Evolutionary conservation across 2,329 filamentous ascomycete genomes (phyloP), one percentile per base, ranked within the genome.

Genomic region (Exophiala xenobiotica): DNA sequence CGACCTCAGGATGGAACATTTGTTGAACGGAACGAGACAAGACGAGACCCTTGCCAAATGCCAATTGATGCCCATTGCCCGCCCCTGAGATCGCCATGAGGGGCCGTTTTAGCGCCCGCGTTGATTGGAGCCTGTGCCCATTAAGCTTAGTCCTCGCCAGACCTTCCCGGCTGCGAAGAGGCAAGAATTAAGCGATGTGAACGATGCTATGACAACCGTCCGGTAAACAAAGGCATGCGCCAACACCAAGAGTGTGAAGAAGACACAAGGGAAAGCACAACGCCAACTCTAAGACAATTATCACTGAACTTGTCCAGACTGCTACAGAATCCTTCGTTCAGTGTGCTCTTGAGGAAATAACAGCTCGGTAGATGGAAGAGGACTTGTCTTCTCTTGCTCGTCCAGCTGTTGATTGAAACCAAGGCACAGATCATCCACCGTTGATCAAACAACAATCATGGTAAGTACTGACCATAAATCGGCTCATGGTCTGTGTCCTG

Each of bases 371-470:
- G n/a, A n/a, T n/a, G n/a, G n/a, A n/a, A n/a, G n/a, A n/a, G n/a
- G n/a, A n/a, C 6, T 35, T 9, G n/a, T 33, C 29, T 11, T 33
- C 18, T 12, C 31, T 35, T 14, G 31, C 31, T 16, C 7, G 11
- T 12, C 8, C n/a, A 35, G 12, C 31, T n/a, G n/a, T n/a, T n/a
- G n/a, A n/a, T n/a, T n/a, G 22, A 27, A 37, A 41, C 12, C 23
- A 41, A 38, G 31, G 45, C 19, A 37, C 48, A 51, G 31, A 45
- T 39, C 50, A 18, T 23, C 39, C 22, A n/a, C 3, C 19, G 29
- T 6, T 26, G 19, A 41, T 39, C 41, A 41, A 41, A 26, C 39
- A 52, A 7, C 14, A 6, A 47, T 35, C 37, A 57, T 57, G 54
- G 54, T 51, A 45, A 37, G 50, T 51, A 19, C 18, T 3, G 19